Conservation (phyloP, 2,329 filamentous ascomycete genomes). For the Colletotrichum magnum region DNA sequence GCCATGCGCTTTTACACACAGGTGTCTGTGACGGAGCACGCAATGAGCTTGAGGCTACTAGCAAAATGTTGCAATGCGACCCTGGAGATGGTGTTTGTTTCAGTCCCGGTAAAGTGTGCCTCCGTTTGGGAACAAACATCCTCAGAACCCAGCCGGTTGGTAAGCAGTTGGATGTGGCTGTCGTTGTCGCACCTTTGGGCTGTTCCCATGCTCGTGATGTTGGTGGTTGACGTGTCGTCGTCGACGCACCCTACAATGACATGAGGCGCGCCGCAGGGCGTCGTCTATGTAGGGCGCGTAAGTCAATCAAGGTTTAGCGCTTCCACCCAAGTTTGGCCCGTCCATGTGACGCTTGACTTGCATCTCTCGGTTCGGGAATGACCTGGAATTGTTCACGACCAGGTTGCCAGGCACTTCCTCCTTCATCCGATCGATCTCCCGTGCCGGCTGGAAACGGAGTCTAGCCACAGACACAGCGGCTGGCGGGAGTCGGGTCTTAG, state of each 20-base stretch:
- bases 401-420: not conserved
- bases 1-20: not conserved
- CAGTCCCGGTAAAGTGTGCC: not conserved
- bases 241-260: conserved; percentile 2
- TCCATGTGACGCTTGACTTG: not conserved
- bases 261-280: conserved; percentile 35
- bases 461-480: not conserved
- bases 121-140: too few species aligned
- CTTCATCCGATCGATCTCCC: conserved; percentile 17
- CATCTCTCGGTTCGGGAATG: conserved; percentile 21
- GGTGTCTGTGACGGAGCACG: conserved; percentile 14
- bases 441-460: conserved; percentile 18
- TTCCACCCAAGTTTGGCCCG: not conserved
- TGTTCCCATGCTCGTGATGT: too few species aligned
- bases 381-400: not conserved
- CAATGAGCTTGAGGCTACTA: conserved; percentile 6
- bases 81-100: conserved; percentile 21
- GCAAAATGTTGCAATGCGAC: conserved; percentile 1
- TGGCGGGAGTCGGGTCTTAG: conserved; percentile 20
- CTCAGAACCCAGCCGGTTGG: too few species aligned
- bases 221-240: too few species aligned
- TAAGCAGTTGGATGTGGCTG: too few species aligned
- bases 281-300: conserved; percentile 10
- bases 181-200: too few species aligned
- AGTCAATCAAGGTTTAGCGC: conserved; percentile 16